phyloP scores from a whole-genome alignment of 2,329 filamentous ascomycete genomes.

The Fusarium hostae region DNA sequence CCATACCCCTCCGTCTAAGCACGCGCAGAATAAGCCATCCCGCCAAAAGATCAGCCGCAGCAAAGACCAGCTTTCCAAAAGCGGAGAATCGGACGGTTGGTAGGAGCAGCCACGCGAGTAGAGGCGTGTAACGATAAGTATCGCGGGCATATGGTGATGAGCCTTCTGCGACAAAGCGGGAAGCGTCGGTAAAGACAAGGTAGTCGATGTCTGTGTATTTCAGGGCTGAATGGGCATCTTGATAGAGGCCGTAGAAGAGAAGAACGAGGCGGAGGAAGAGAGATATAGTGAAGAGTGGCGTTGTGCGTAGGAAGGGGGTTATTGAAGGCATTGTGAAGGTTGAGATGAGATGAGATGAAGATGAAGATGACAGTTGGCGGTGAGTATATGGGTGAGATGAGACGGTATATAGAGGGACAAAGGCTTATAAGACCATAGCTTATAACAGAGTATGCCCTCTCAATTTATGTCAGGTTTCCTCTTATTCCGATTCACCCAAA shows the following conservation, averaged over 20 bases:
- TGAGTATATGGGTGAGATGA: constrained; percentile 24
- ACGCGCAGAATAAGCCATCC: constrained; percentile 75
- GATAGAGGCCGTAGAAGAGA: constrained; percentile 88
- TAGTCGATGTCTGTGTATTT: constrained; percentile 99
- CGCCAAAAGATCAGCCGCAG: constrained; percentile 82
- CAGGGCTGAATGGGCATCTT: constrained; percentile 89
- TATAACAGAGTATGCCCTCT: not conserved
- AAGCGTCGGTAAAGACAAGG: constrained; percentile 95
- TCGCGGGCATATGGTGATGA: constrained; percentile 86
- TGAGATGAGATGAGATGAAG: constrained; percentile 17
- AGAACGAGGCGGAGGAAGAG: constrained; percentile 76
- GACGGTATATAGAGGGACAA: not conserved
- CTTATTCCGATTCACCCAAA: not conserved
- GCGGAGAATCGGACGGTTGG: constrained; percentile 81
- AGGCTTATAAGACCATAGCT: constrained; percentile 26
- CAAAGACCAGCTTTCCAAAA: constrained; percentile 89
- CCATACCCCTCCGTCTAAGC: constrained; percentile 58
- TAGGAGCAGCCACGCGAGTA: constrained; percentile 89
- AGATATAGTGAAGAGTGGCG: constrained; percentile 66
- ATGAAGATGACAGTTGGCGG: constrained; percentile 44
- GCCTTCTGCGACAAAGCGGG: constrained; percentile 76
- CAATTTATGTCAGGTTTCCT: not conserved
- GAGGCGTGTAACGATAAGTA: constrained; percentile 96
- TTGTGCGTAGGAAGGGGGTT: constrained; percentile 47
- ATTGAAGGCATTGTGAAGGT: constrained; percentile 38